phyloP scores from a whole-genome alignment of 768 basidiomycete genomes.

The Russula foetens region DNA sequence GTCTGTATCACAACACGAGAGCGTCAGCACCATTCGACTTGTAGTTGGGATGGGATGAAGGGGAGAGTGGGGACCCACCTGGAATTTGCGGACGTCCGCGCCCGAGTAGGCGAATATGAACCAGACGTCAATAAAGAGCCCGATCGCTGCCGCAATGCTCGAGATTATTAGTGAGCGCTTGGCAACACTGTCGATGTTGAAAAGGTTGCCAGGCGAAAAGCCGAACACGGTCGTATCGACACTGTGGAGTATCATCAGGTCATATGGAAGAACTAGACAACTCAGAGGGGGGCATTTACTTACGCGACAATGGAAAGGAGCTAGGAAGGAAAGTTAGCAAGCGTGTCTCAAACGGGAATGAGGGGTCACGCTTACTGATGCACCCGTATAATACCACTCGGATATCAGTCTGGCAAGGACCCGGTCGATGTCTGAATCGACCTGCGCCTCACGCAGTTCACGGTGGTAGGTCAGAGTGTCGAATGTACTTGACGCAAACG shows the following conservation, averaged over 20 bases:
- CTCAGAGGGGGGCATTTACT: conserved; percentile 16
- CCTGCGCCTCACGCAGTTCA: conserved; percentile 41
- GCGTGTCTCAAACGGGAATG: neutral
- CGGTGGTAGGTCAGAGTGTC: conserved; percentile 49
- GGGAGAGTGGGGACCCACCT: conserved; percentile 32
- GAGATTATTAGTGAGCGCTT: conserved; percentile 47
- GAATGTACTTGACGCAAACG: conserved; percentile 32
- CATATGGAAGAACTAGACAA: neutral
- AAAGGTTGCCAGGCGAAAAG: conserved; percentile 42
- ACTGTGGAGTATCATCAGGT: conserved; percentile 20
- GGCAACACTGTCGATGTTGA: conserved; percentile 41
- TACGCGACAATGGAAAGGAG: conserved; percentile 55
- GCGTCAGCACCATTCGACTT: neutral
- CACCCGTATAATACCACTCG: conserved; percentile 65
- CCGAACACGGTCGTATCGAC: conserved; percentile 55
- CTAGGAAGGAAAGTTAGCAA: conserved; percentile 26
- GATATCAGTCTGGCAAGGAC: conserved; percentile 40
- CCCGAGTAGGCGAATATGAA: conserved; percentile 57
- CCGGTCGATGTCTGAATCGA: conserved; percentile 43
- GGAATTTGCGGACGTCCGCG: conserved; percentile 42
- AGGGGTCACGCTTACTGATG: conserved; percentile 35
- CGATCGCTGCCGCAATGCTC: conserved; percentile 54
- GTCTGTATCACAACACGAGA: conserved; percentile 24
- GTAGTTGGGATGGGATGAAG: neutral
- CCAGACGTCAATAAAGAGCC: conserved; percentile 56